Conservation (phyloP, 1,284 basidiomycete genomes). For the Marasmius fiardii region DNA sequence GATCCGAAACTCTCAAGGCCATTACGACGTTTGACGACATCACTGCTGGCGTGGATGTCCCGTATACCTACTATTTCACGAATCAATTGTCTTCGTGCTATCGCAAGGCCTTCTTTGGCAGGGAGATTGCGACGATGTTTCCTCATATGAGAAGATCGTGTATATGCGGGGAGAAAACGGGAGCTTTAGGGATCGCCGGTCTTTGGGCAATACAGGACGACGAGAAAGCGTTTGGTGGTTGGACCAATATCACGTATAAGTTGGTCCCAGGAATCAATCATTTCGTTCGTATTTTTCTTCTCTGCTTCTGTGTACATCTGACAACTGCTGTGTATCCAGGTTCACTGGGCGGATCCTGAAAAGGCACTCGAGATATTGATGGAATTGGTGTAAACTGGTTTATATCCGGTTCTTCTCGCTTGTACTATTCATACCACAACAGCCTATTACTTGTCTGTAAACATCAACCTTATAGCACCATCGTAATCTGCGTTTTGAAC, state of each 20-base stretch:
- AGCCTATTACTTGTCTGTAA: neutral
- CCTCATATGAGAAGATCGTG: slow-evolving; percentile 21
- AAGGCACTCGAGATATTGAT: slow-evolving; percentile 1
- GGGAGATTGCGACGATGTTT: slow-evolving; percentile 10
- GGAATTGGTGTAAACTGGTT: neutral
- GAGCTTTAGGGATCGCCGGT: slow-evolving; percentile 16
- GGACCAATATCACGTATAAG: slow-evolving; percentile 19
- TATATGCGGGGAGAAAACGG: slow-evolving; percentile 16
- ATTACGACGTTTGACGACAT: slow-evolving; percentile 3
- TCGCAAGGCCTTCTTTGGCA: slow-evolving; percentile 20
- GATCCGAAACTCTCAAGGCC: slow-evolving; percentile 8
- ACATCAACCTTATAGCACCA: too few species aligned
- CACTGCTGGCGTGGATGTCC: slow-evolving; percentile 14
- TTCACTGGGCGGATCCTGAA: slow-evolving; percentile 20
- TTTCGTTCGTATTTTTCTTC: slow-evolving; percentile 22
- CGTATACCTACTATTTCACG: slow-evolving; percentile 13
- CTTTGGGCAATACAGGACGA: slow-evolving; percentile 25
- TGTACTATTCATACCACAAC: neutral
- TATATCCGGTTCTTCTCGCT: neutral
- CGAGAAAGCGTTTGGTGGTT: slow-evolving; percentile 19
- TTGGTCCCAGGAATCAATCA: slow-evolving; percentile 25
- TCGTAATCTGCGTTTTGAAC: too few species aligned
- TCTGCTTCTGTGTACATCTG: neutral
- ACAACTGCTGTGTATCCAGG: slow-evolving; percentile 4
- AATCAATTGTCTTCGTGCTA: slow-evolving; percentile 15